Conservation (phyloP, 495 filamentous ascomycete species). For the Tuber borchii region DNA sequence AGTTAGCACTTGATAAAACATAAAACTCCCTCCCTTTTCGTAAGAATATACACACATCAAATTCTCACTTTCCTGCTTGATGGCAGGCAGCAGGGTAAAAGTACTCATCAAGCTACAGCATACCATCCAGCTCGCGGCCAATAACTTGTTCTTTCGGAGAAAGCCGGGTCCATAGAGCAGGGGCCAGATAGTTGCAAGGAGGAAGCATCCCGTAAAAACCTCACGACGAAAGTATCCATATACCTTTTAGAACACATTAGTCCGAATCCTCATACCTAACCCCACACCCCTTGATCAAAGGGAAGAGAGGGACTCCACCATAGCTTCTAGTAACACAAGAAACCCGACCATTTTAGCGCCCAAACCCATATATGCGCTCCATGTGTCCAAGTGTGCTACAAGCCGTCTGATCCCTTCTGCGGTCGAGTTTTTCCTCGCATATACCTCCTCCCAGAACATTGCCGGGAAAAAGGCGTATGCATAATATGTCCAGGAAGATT, state of each 20-base stretch:
- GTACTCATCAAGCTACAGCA: slow-evolving; percentile 76
- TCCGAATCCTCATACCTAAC: neutral
- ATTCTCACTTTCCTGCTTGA: slow-evolving; percentile 70
- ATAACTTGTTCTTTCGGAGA: slow-evolving; percentile 54
- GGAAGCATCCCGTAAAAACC: slow-evolving; percentile 74
- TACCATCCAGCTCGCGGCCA: slow-evolving; percentile 67
- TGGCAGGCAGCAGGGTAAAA: slow-evolving; percentile 82
- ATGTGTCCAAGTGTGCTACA: slow-evolving; percentile 59
- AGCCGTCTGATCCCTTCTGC: slow-evolving; percentile 60
- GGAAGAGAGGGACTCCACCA: slow-evolving; percentile 54
- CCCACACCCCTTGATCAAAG: neutral
- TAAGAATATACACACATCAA: slow-evolving; percentile 56
- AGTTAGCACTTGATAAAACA: slow-evolving; percentile 39
- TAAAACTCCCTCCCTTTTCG: neutral
- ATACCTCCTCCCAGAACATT: slow-evolving; percentile 95
- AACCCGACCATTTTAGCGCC: slow-evolving; percentile 59
- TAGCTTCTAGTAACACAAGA: slow-evolving; percentile 66
- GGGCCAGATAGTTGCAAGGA: slow-evolving; percentile 72
- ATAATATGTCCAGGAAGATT: slow-evolving; percentile 80
- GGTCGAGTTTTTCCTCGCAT: slow-evolving; percentile 66
- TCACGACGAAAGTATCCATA: slow-evolving; percentile 87
- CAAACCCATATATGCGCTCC: slow-evolving; percentile 52
- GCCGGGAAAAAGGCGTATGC: slow-evolving; percentile 87
- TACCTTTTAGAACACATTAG: slow-evolving; percentile 46
- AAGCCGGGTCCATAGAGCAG: slow-evolving; percentile 66